phyloP scores from a whole-genome alignment of 2,329 filamentous ascomycete genomes.

The Neospermospora avenae region DNA sequence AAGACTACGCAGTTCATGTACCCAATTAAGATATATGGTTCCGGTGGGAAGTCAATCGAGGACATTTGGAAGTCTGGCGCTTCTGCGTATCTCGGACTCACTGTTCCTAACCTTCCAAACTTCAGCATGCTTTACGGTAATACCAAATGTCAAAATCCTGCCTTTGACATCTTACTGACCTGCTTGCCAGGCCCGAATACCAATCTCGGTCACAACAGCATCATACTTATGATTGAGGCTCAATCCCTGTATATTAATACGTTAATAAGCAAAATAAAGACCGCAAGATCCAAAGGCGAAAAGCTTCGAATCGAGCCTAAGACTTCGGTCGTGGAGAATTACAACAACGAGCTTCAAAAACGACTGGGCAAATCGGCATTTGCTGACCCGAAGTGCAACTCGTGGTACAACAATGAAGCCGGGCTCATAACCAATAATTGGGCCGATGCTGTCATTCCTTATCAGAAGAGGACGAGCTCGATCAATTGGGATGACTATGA shows the following conservation, averaged over 20 bases:
- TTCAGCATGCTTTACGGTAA: constrained; percentile 38
- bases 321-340: constrained; percentile 32
- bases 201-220: constrained; percentile 30
- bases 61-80: constrained; percentile 54
- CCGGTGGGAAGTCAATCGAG: constrained; percentile 40
- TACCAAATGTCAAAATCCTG: no score
- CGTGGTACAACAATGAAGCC: constrained; percentile 29
- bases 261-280: constrained; percentile 40
- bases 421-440: constrained; percentile 31
- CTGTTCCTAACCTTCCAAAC: constrained; percentile 24
- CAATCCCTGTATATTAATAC: constrained; percentile 28
- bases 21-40: constrained; percentile 51
- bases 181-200: constrained; percentile 39
- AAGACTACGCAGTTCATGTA: constrained; percentile 56
- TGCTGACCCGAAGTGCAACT: constrained; percentile 28
- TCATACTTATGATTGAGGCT: constrained; percentile 33
- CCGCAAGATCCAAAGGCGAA: constrained; percentile 40
- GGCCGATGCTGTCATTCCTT: constrained; percentile 48
- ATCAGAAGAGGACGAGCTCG: constrained; percentile 45
- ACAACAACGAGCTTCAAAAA: constrained; percentile 27
- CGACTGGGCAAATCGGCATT: constrained; percentile 20
- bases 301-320: constrained; percentile 46
- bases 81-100: constrained; percentile 28
- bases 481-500: constrained; percentile 47
- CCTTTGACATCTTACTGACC: constrained; percentile 34